Base-by-base conservation (phyloP, 768 basidiomycete genomes). In the Russula abietina region DNA sequence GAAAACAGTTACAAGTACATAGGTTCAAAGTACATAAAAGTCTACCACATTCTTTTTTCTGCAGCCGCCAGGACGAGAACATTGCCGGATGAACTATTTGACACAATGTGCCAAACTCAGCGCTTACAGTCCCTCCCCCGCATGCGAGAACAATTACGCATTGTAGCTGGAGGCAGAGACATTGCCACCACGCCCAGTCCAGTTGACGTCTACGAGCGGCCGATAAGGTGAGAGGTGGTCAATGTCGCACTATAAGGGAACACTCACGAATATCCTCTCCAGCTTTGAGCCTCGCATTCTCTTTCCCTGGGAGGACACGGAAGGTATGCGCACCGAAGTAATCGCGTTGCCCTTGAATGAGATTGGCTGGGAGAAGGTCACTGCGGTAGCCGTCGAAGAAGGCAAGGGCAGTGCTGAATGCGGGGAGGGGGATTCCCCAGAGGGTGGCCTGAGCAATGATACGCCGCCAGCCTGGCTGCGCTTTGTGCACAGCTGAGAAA, bases 251-350 rank as follows among this genome's bases (percentile, higher is more conserved):
- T 5, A 24, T 67, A 39, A 36, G 46, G 7, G 2, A 22, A 38
- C 24, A 84, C 91, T 70, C 74, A 93, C 91, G 91, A 74, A 98
- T 93, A 73, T 96, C 91, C 76, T 91, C 78, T 73, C 84, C 88
- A 62, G 83, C 70, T 77, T 85, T 84, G 77, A 96, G 86, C 72
- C 78, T 86, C 55, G 80, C 81, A 75, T 91, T 96, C 77, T 93
- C 94, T 78, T 90, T 89, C 58, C 95, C 93, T 59, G 93, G 88
- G 41, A 93, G 79, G 62, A 98, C 93, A 58, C 86, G 83, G 92
- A 97, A 98, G 59, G 96, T 98, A 81, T 98, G 96, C 49, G 95
- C 92, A 76, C 97, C 96, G 75, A 99, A 99, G 84, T 95, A 99
- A 73, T 99, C 96, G 74, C 96, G 93, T 87, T 97, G 95, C 57